Evolutionary conservation across 2,329 filamentous ascomycete species (phyloP).

Genomic region (Ophiostoma perfectum): DNA sequence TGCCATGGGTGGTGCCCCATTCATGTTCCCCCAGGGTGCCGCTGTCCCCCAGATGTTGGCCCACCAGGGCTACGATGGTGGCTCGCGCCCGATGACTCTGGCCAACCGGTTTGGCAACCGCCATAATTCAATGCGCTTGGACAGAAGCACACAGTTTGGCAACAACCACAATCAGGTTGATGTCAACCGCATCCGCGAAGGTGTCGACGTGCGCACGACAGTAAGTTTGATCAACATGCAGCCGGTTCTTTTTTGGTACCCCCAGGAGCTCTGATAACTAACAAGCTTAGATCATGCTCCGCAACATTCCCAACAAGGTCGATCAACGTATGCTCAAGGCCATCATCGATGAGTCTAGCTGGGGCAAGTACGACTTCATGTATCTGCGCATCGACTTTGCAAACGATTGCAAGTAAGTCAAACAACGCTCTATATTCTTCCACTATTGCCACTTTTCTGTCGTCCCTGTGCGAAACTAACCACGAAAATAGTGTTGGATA

Average conservation of each 20-base stretch:
- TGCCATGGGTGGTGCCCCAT: slow-evolving; percentile 27
- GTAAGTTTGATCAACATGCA: slow-evolving; percentile 41
- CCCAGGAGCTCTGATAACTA: not conserved
- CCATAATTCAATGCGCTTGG: slow-evolving; percentile 37
- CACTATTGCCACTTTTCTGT: not conserved
- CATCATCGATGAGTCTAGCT: slow-evolving; percentile 71
- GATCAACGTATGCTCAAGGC: slow-evolving; percentile 70
- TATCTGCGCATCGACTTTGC: slow-evolving; percentile 88
- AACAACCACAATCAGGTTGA: slow-evolving; percentile 58
- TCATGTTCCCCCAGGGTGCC: slow-evolving; percentile 21
- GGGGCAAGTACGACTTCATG: slow-evolving; percentile 87
- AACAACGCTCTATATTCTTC: not conserved
- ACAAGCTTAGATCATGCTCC: slow-evolving; percentile 70
- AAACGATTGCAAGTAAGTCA: slow-evolving; percentile 72
- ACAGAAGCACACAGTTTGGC: slow-evolving; percentile 32
- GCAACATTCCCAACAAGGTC: slow-evolving; percentile 91
- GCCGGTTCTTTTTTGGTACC: too few relatives aligned
- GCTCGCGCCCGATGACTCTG: slow-evolving; percentile 26
- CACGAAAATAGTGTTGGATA: slow-evolving; percentile 73
- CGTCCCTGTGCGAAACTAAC: not conserved
- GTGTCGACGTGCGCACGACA: slow-evolving; percentile 69
- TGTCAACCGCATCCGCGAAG: slow-evolving; percentile 54
- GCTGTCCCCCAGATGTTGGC: slow-evolving; percentile 14
- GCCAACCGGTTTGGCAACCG: slow-evolving; percentile 37
- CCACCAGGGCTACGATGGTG: slow-evolving; percentile 35